These are phyloP conservation scores for Acanthamoeba triangularis DNA, from an alignment of 208 protist species.

Conservation along the genomic window DNA sequence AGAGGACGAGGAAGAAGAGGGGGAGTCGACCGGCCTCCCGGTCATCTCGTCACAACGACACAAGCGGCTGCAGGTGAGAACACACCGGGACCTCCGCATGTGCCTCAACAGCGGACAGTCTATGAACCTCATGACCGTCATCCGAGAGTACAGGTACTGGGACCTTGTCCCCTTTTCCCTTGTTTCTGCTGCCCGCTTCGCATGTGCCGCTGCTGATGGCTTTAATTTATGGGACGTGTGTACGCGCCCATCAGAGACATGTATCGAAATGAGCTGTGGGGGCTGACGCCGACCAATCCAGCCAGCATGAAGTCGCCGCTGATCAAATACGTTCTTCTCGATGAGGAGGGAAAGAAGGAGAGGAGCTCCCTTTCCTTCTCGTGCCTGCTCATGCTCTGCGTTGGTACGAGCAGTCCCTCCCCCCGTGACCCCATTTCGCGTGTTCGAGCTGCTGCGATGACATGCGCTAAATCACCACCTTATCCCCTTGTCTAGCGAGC, in stretches of 20 bases:
- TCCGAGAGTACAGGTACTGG: background rate
- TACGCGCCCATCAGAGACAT: background rate
- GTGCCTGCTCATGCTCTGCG: background rate
- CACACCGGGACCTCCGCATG: background rate
- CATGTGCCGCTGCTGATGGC: background rate
- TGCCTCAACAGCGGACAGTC: background rate
- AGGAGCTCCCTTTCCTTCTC: background rate
- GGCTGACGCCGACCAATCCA: background rate
- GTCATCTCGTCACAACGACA: background rate
- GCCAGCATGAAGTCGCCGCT: slow-evolving; percentile 27
- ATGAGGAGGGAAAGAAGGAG: background rate
- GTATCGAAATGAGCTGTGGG: background rate
- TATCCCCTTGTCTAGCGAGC: background rate
- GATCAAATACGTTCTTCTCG: background rate
- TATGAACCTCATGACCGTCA: background rate
- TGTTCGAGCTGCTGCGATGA: background rate
- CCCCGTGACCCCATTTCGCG: background rate
- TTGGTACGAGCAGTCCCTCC: background rate
- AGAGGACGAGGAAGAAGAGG: background rate
- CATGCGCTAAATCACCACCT: background rate
- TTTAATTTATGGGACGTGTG: background rate
- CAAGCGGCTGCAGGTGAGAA: background rate
- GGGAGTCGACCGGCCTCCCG: too few species aligned
- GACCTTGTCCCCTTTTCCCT: too few species aligned
- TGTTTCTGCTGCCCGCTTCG: too few species aligned